A percentile compares a stretch with the other conserved stretches of the same genome.
These are phyloP conservation scores for Begonia masoniana DNA, from an alignment of 306 rosid species.

Conservation along the genomic window DNA sequence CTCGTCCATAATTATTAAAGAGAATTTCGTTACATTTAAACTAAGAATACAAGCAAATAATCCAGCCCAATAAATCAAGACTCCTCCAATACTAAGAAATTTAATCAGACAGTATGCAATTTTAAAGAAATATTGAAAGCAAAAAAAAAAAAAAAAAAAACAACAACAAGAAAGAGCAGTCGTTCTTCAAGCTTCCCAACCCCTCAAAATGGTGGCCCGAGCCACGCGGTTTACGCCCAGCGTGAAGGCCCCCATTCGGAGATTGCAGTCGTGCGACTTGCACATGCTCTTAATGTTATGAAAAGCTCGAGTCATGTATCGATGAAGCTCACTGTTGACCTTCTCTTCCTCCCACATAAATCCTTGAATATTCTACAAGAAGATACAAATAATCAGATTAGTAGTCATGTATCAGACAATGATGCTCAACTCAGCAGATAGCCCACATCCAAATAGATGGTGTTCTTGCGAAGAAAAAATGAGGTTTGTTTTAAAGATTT, in stretches of 20 bases:
- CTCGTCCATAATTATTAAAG: no score
- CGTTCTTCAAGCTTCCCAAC: conserved; percentile 39
- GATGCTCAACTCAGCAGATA: no score
- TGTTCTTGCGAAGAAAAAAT: no score
- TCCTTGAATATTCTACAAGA: conserved; percentile 45
- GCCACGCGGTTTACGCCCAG: conserved; percentile 47
- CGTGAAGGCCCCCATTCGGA: conserved; percentile 56
- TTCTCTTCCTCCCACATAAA: conserved; percentile 62
- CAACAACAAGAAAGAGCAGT: no score
- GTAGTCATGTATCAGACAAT: not conserved
- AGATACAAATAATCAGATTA: not conserved
- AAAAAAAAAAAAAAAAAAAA: no score
- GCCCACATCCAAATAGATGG: no score
- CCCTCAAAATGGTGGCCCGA: conserved; percentile 39
- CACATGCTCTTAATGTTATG: conserved; percentile 46
- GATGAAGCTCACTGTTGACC: conserved; percentile 34
- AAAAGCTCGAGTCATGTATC: conserved; percentile 42
- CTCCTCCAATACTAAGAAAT: no score
- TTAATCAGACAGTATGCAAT: no score
- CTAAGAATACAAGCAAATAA: no score
- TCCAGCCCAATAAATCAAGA: no score
- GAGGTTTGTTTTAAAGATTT: not conserved
- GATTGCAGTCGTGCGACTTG: conserved; percentile 42
- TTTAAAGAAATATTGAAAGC: no score
- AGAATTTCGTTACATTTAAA: no score